These are phyloP conservation scores for Dioscorea alata DNA, from an alignment of 106 monocot species.

Conservation along the genomic window DNA sequence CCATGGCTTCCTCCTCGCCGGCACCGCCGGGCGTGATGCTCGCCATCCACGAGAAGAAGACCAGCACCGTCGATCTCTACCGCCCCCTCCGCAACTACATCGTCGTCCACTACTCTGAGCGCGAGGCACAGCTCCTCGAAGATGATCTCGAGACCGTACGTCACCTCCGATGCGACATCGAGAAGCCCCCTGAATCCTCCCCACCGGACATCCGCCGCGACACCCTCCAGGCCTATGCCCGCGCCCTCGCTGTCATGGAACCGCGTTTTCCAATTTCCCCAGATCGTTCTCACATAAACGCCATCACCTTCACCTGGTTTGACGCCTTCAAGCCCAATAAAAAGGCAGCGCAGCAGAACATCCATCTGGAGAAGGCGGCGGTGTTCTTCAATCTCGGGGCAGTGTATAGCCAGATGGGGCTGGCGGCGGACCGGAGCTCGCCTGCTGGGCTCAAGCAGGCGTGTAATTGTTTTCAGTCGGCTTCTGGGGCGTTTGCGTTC, in stretches of 20 bases:
- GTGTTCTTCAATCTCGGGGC: constrained; percentile 55
- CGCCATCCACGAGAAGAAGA: constrained; percentile 58
- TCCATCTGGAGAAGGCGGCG: constrained; percentile 56
- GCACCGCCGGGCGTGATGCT: constrained; percentile 48
- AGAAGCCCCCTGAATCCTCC: constrained; percentile 17
- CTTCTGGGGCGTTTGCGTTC: constrained; percentile 52
- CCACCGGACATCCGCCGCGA: constrained; percentile 31
- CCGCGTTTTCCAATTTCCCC: constrained; percentile 45
- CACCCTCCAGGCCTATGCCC: constrained; percentile 33
- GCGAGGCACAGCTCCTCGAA: constrained; percentile 49
- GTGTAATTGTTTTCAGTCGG: constrained; percentile 42
- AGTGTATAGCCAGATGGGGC: constrained; percentile 47
- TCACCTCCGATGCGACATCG: constrained; percentile 37
- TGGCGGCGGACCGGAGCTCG: constrained; percentile 31
- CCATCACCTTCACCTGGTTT: constrained; percentile 43
- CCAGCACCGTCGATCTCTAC: constrained; percentile 33
- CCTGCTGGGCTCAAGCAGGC: constrained; percentile 38
- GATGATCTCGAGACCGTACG: constrained; percentile 58
- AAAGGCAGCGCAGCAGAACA: constrained; percentile 26
- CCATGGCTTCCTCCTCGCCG: constrained; percentile 4
- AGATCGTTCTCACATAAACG: constrained; percentile 16
- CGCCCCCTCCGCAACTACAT: constrained; percentile 44
- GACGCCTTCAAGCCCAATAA: constrained; percentile 45
- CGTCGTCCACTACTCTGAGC: constrained; percentile 62
- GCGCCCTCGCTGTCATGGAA: constrained; percentile 34